Conservation (phyloP, 352 stramenopile species). For the Globisporangium nagaii region DNA sequence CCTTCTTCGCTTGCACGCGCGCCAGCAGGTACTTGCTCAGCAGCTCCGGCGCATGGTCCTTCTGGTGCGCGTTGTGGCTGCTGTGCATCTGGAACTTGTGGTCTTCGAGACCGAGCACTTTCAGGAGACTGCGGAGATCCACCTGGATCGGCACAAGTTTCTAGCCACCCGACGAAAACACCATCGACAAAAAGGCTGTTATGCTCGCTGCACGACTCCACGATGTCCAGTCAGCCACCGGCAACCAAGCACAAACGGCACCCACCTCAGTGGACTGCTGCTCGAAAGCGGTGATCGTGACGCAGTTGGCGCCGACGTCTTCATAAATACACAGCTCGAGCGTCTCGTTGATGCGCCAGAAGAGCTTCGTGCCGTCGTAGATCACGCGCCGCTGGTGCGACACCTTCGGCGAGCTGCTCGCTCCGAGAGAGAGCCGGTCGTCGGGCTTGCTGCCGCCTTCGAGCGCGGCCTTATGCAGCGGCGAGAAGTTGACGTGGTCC, state of each 20-base stretch:
- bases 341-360: conserved; percentile 86
- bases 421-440: conserved; percentile 11
- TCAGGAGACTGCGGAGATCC: conserved; percentile 44
- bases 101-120: conserved; percentile 29
- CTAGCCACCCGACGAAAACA: not conserved
- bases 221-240: no score
- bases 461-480: conserved; percentile 77
- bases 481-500: conserved; percentile 86
- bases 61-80: conserved; percentile 1
- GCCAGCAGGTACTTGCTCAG: conserved; percentile 70
- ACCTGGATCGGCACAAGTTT: conserved; percentile 48
- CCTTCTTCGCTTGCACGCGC: conserved; percentile 57
- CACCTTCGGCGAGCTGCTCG: conserved; percentile 8
- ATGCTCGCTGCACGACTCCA: no score
- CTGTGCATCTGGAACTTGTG: conserved; percentile 6
- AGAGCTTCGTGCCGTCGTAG: conserved; percentile 84
- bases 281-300: conserved; percentile 66
- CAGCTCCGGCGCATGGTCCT: conserved; percentile 26
- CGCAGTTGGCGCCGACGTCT: conserved; percentile 52
- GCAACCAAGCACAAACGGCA: not conserved
- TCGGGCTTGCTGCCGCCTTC: conserved; percentile 26
- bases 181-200: no score
- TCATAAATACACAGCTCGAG: conserved; percentile 83
- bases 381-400: conserved; percentile 48
- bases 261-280: conserved; percentile 31